These are phyloP conservation scores for Thermothelomyces thermophilus DNA, from an alignment of 2,329 filamentous ascomycete species.

Conservation along the genomic window DNA sequence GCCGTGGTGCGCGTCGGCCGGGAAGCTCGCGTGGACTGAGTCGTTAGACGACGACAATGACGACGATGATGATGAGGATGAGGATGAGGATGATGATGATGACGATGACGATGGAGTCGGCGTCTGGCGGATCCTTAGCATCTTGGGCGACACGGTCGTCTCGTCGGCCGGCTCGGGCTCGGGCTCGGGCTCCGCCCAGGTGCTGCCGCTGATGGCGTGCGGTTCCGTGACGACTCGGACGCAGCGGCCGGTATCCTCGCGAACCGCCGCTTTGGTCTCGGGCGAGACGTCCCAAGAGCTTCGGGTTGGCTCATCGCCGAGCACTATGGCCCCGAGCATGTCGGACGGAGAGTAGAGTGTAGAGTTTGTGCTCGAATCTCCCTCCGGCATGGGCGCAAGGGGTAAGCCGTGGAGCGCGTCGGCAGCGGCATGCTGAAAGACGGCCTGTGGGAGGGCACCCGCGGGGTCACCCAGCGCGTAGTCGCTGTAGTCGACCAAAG, in stretches of 20 bases:
- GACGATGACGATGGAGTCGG: constrained; percentile 11
- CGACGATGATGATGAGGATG: neutral
- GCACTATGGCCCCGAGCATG: constrained; percentile 11
- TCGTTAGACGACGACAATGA: neutral
- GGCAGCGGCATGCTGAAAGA: constrained; percentile 4
- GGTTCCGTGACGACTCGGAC: neutral
- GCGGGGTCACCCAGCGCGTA: neutral
- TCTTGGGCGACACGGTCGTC: constrained; percentile 14
- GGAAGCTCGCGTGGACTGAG: too few relatives aligned
- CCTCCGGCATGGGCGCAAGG: neutral
- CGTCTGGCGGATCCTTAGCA: constrained; percentile 7
- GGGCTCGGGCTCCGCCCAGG: constrained; percentile 1
- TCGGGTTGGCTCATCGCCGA: neutral
- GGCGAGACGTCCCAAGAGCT: neutral
- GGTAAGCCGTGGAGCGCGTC: neutral
- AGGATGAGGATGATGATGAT: constrained; percentile 11
- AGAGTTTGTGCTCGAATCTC: neutral
- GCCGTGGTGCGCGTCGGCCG: too few relatives aligned
- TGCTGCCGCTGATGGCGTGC: neutral
- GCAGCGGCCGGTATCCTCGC: neutral
- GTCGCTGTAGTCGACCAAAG: constrained; percentile 1
- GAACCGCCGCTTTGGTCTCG: neutral
- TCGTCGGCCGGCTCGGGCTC: neutral
- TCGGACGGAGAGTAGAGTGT: constrained; percentile 6
- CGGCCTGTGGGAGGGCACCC: constrained; percentile 5